These are phyloP conservation scores for Chaetomium olivaceum DNA, from an alignment of 2,329 filamentous ascomycete species.

Conservation along the genomic window DNA sequence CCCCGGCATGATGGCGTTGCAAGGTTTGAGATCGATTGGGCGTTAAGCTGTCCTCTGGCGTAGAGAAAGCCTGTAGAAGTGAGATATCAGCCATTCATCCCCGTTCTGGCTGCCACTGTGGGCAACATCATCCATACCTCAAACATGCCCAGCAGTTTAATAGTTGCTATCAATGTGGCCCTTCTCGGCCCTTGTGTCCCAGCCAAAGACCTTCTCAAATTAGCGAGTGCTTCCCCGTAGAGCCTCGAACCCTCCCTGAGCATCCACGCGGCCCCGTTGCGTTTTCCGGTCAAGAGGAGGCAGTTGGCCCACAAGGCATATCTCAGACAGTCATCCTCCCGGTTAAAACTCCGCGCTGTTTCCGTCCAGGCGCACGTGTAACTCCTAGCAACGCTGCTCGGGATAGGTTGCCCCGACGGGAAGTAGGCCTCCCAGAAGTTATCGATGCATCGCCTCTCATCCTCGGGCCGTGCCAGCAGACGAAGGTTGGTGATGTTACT, in stretches of 20 bases:
- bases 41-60: neutral
- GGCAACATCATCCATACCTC: conserved; percentile 13
- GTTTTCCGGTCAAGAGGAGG: conserved; percentile 11
- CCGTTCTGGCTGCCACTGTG: neutral
- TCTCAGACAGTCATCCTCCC: conserved; percentile 17
- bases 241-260: conserved; percentile 2
- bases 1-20: conserved; percentile 23
- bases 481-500: conserved; percentile 1
- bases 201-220: conserved; percentile 17
- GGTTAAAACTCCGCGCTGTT: conserved; percentile 14
- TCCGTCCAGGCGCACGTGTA: conserved; percentile 27
- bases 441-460: conserved; percentile 20
- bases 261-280: conserved; percentile 17
- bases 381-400: conserved; percentile 2
- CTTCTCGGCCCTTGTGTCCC: conserved; percentile 1
- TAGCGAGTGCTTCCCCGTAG: conserved; percentile 19
- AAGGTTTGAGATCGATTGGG: conserved; percentile 1
- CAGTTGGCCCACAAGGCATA: conserved; percentile 26
- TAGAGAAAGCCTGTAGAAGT: neutral
- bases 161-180: conserved; percentile 18
- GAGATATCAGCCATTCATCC: neutral
- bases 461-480: conserved; percentile 11
- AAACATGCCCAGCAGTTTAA: conserved; percentile 26
- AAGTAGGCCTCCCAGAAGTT: conserved; percentile 30
- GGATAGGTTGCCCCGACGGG: conserved; percentile 21